phyloP scores from a whole-genome alignment of 768 basidiomycete species.

The Artomyces pyxidatus region DNA sequence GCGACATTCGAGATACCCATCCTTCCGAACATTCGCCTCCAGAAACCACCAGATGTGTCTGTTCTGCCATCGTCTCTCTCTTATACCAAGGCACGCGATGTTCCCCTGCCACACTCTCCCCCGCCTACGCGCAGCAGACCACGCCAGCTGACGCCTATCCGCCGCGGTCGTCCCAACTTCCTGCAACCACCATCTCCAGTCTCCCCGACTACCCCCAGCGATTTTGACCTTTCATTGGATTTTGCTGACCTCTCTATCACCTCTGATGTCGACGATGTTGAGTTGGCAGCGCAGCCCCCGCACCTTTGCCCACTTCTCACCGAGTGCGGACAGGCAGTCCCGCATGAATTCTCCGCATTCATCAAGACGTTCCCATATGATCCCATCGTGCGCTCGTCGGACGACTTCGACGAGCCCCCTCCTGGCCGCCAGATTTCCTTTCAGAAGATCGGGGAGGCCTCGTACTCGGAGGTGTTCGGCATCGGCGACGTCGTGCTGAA shows the following conservation, averaged over 20 bases:
- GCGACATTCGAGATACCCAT: constrained; percentile 32
- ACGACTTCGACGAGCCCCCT: constrained; percentile 20
- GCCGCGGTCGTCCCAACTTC: constrained; percentile 29
- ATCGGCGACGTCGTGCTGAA: constrained; percentile 87
- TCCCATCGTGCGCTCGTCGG: constrained; percentile 41
- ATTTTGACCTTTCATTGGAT: constrained; percentile 39
- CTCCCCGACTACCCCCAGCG: constrained; percentile 49
- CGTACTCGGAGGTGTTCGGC: constrained; percentile 93
- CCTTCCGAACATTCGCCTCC: neutral
- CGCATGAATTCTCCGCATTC: constrained; percentile 76
- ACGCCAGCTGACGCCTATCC: constrained; percentile 67
- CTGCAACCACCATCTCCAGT: constrained; percentile 37
- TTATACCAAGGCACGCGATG: constrained; percentile 1
- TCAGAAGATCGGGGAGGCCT: constrained; percentile 91
- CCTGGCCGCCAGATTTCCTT: constrained; percentile 32
- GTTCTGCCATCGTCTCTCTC: neutral
- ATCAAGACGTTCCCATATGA: constrained; percentile 76
- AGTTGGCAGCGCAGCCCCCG: constrained; percentile 29
- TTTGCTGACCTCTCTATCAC: constrained; percentile 35
- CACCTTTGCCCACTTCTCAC: constrained; percentile 58
- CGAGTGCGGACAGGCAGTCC: constrained; percentile 62
- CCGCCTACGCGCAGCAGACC: constrained; percentile 26
- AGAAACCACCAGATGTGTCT: neutral
- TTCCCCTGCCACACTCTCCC: neutral
- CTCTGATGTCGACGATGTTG: too few relatives aligned